phyloP scores from a whole-genome alignment of 345 rosid species.

The Murraya paniculata region DNA sequence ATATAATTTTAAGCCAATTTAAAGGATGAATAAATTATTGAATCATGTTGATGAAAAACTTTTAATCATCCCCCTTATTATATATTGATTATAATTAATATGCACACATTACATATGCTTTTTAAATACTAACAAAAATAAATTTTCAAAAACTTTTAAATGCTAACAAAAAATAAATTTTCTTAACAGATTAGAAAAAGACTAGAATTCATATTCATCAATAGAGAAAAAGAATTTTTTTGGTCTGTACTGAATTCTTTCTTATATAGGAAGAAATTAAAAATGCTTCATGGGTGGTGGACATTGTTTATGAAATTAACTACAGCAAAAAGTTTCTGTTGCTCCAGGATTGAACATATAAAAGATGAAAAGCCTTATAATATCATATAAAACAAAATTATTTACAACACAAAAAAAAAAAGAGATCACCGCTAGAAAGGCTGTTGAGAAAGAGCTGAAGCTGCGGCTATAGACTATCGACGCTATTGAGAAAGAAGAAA shows the following conservation, averaged over 20 bases:
- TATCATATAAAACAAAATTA: neutral
- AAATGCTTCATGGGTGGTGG: no score
- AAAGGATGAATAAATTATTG: no score
- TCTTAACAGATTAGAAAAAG: conserved; percentile 1
- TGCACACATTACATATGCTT: conserved; percentile 1
- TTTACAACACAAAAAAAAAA: neutral
- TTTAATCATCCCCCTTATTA: conserved; percentile 10
- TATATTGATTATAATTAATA: neutral
- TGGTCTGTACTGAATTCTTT: neutral
- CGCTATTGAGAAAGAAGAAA: no score
- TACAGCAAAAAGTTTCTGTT: neutral
- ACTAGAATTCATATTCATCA: conserved; percentile 6
- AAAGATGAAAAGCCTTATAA: neutral
- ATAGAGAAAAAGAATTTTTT: neutral
- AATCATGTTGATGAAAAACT: no score
- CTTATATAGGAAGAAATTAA: neutral
- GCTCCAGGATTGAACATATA: neutral
- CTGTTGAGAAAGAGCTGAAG: no score
- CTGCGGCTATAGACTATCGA: no score
- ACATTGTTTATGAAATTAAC: no score
- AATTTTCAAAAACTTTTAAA: no score
- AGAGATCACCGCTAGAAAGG: no score
- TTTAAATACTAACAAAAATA: neutral
- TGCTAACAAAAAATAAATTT: neutral
- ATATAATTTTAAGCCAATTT: no score